Conservation (phyloP, 495 filamentous ascomycete species). For the Lentithecium fluviatile region DNA sequence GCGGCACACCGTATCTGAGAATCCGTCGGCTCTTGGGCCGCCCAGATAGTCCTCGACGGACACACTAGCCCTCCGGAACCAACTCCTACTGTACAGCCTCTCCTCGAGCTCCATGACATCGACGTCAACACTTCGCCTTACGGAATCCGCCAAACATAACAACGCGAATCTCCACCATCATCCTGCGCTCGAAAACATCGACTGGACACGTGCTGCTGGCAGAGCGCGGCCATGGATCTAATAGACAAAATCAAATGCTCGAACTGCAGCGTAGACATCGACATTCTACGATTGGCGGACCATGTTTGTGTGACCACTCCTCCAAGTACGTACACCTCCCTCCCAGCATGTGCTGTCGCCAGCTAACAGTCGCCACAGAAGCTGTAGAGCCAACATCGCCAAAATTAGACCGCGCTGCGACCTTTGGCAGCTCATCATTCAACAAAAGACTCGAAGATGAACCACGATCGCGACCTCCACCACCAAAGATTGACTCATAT, state of each 20-base stretch:
- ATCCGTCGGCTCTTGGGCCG: slow-evolving; percentile 23
- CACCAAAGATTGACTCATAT: slow-evolving; percentile 56
- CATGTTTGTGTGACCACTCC: slow-evolving; percentile 63
- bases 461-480: slow-evolving; percentile 41
- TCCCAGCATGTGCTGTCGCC: neutral
- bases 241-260: slow-evolving; percentile 95
- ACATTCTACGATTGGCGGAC: slow-evolving; percentile 89
- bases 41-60: slow-evolving; percentile 13
- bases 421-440: slow-evolving; percentile 21
- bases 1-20: slow-evolving; percentile 1
- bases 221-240: slow-evolving; percentile 43
- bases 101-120: slow-evolving; percentile 19
- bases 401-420: slow-evolving; percentile 30
- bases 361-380: slow-evolving; percentile 9
- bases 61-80: slow-evolving; percentile 11
- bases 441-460: slow-evolving; percentile 10
- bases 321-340: slow-evolving; percentile 22
- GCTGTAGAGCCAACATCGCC: slow-evolving; percentile 7
- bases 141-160: slow-evolving; percentile 1
- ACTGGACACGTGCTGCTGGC: slow-evolving; percentile 2
- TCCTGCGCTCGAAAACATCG: slow-evolving; percentile 3
- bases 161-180: neutral
- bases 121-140: slow-evolving; percentile 11
- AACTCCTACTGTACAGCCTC: neutral
- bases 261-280: slow-evolving; percentile 76